Evolutionary conservation across 2,329 filamentous ascomycete species (phyloP).

Genomic region (Paradendryphiella salina): DNA sequence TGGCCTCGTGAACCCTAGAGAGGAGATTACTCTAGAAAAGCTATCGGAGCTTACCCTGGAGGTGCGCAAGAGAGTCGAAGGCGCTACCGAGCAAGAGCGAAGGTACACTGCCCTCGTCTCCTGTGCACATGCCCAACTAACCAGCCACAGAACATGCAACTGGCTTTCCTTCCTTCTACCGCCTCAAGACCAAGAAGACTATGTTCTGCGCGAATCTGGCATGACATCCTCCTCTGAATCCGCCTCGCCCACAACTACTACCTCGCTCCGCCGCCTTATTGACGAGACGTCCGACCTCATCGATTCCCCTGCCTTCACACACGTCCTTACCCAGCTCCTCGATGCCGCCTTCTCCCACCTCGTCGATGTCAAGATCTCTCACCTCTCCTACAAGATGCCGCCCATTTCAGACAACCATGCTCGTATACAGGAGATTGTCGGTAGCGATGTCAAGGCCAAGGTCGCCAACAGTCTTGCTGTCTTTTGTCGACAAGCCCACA

Average conservation of each 20-base stretch:
- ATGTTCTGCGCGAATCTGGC: slow-evolving; percentile 83
- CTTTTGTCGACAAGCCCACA: slow-evolving; percentile 86
- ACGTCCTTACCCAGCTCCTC: slow-evolving; percentile 82
- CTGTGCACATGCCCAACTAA: slow-evolving; percentile 12
- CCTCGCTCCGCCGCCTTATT: slow-evolving; percentile 76
- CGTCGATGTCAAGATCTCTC: slow-evolving; percentile 78
- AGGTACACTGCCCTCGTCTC: slow-evolving; percentile 46
- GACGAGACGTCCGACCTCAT: slow-evolving; percentile 96
- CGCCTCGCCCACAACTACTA: slow-evolving; percentile 48
- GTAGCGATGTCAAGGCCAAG: slow-evolving; percentile 63
- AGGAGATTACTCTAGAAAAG: slow-evolving; percentile 79
- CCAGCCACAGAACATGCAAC: slow-evolving; percentile 54
- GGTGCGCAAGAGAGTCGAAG: slow-evolving; percentile 84
- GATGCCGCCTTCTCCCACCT: slow-evolving; percentile 85
- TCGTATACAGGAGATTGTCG: slow-evolving; percentile 58
- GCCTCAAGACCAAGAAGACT: slow-evolving; percentile 74
- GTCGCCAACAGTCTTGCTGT: slow-evolving; percentile 89
- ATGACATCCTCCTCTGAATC: slow-evolving; percentile 57
- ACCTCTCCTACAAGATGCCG: slow-evolving; percentile 73
- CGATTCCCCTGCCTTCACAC: slow-evolving; percentile 87
- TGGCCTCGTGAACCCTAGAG: slow-evolving; percentile 82
- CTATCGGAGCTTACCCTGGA: slow-evolving; percentile 80
- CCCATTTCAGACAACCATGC: slow-evolving; percentile 47
- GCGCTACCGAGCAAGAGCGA: slow-evolving; percentile 66
- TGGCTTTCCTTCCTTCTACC: slow-evolving; percentile 89